Base-by-base conservation (phyloP, 2,329 filamentous ascomycete species). In the Ophiosphaerella narmari region DNA sequence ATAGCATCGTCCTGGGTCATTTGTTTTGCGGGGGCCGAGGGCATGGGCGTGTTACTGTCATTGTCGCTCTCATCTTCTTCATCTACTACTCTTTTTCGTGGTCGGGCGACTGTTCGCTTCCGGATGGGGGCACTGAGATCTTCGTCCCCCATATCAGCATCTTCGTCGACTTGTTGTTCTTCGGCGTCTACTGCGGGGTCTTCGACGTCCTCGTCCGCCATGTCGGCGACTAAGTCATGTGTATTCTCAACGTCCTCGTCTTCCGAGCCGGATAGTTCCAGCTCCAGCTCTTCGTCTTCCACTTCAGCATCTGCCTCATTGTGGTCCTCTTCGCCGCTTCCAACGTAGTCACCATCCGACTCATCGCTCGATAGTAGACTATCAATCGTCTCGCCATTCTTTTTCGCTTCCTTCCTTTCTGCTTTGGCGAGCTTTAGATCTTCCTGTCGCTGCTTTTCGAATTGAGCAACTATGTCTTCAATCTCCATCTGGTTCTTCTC, bases 361-460 rank as follows among this genome's bases (percentile, higher is more conserved):
- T 82, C 82, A 39, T 81, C 80, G 42, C 80, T 80, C 24, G 76
- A 80, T 5, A 80, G 65, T 14, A 71, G 64, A 35, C 74, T 73
- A 4, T 66, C 74, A 45, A 79, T 75, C 13, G 71, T 73, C 44
- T 74, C 75, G 6, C 73, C 75, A 35, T 79, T 78, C 65, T 86
- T 85, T 75, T 89, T 93, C 0, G 85, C 85, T 38, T 84, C 86
- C 24, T 83, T 87, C 56, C 86, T 86, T 74, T 99, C 94, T 41
- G 85, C 80, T 62, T 88, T 85, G 73, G 87, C 88, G 42, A 97
- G 86, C 59, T 88, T 86, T 38, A 89, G 83, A 2, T 87, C 92
- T 68, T 97, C 90, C 54, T 86, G 81, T 49, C 91, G 82, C 16
- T 92, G 93, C 63, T 87, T 91, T 40, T 93, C 88, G 23, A 97